Conservation (phyloP, 768 basidiomycete genomes). For the Lepiota venenata region DNA sequence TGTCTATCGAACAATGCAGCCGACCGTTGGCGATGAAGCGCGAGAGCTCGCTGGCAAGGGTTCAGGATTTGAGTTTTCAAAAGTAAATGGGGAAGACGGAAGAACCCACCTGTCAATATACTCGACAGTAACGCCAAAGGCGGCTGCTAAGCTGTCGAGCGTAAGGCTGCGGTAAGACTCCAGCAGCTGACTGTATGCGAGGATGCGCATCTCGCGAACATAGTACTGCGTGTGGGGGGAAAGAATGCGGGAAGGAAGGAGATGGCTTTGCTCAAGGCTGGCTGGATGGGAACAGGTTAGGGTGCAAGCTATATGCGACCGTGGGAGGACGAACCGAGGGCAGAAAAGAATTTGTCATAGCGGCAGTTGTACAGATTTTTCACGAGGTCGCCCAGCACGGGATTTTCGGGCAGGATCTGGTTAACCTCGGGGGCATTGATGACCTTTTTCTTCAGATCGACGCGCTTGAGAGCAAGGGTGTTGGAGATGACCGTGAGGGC, state of each 20-base stretch:
- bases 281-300: slow-evolving; percentile 38
- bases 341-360: slow-evolving; percentile 91
- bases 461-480: slow-evolving; percentile 70
- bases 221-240: slow-evolving; percentile 87
- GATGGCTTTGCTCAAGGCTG: slow-evolving; percentile 82
- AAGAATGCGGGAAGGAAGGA: slow-evolving; percentile 85
- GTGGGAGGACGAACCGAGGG: slow-evolving; percentile 74
- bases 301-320: no score
- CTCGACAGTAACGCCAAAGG: slow-evolving; percentile 86
- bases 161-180: slow-evolving; percentile 90
- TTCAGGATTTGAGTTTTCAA: not conserved
- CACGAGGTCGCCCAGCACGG: slow-evolving; percentile 77
- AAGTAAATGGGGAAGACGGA: not conserved
- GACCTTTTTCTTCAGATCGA: slow-evolving; percentile 93
- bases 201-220: slow-evolving; percentile 93
- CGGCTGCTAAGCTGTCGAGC: slow-evolving; percentile 75
- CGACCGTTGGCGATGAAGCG: slow-evolving; percentile 88
- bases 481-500: slow-evolving; percentile 80
- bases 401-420: slow-evolving; percentile 78
- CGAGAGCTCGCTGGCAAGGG: slow-evolving; percentile 71
- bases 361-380: slow-evolving; percentile 91
- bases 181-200: slow-evolving; percentile 89
- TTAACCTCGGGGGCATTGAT: slow-evolving; percentile 86
- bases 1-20: slow-evolving; percentile 87
- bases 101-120: slow-evolving; percentile 80